These are phyloP conservation scores for Pneumocystis carinii DNA, from an alignment of 1,139 yeast genomes.

Conservation along the genomic window DNA sequence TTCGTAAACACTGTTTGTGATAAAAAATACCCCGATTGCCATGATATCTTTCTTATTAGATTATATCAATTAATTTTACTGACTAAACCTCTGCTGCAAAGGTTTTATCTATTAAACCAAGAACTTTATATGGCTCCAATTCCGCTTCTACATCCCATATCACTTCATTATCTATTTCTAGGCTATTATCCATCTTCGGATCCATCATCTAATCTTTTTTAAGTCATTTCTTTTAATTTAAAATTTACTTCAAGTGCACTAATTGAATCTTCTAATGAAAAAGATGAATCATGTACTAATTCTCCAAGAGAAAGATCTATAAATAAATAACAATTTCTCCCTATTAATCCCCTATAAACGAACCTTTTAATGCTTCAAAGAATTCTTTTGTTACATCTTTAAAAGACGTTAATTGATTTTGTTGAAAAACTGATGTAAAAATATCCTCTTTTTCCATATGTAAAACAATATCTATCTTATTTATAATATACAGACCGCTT, in stretches of 20 bases:
- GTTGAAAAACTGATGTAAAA: not conserved
- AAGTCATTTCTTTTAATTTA: not conserved
- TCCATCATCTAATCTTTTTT: constrained; percentile 8
- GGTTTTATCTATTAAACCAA: not conserved
- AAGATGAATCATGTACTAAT: constrained; percentile 6
- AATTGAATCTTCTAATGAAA: constrained; percentile 11
- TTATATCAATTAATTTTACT: too few relatives aligned
- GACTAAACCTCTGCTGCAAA: not conserved
- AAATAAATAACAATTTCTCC: not conserved
- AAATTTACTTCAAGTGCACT: constrained; percentile 7
- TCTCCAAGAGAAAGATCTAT: constrained; percentile 6
- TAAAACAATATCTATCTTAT: too few relatives aligned
- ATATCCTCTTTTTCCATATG: not conserved
- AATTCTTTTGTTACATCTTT: not conserved
- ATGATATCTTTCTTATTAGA: constrained; percentile 5
- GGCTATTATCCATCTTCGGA: constrained; percentile 13
- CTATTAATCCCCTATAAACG: not conserved
- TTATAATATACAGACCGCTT: too few relatives aligned
- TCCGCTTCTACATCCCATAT: not conserved
- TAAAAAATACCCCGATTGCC: constrained; percentile 10
- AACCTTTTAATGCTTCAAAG: not conserved
- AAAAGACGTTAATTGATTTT: not conserved
- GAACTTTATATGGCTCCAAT: not conserved
- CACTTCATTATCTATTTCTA: not conserved
- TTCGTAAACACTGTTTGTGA: constrained; percentile 11